Evolutionary conservation across 2,329 filamentous ascomycete genomes (phyloP).

Genomic region (Fusarium cicatricum): DNA sequence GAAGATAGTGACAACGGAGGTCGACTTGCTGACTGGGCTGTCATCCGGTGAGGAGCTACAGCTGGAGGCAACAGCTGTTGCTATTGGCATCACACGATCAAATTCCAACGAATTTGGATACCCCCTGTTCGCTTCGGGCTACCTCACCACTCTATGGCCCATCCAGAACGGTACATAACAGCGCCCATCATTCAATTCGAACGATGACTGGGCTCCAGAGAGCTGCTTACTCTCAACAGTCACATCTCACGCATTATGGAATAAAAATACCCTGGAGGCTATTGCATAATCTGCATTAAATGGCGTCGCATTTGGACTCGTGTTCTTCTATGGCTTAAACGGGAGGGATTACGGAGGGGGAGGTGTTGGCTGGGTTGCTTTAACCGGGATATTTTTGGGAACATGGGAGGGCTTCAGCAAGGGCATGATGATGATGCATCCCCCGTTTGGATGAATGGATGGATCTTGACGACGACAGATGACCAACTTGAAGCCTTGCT

Average conservation of each 20-base stretch:
- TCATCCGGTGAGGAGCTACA: conserved; percentile 68
- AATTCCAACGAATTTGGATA: background rate
- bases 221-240: conserved; percentile 22
- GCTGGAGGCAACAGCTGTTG: background rate
- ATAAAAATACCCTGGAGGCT: conserved; percentile 35
- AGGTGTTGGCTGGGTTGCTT: conserved; percentile 40
- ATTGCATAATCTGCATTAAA: conserved; percentile 43
- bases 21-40: conserved; percentile 79
- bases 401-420: conserved; percentile 11
- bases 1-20: conserved; percentile 72
- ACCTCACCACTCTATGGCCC: background rate
- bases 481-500: conserved; percentile 9
- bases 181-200: conserved; percentile 7
- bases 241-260: conserved; percentile 35
- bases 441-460: conserved; percentile 29
- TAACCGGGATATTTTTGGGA: conserved; percentile 28
- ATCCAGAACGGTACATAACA: conserved; percentile 1
- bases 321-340: conserved; percentile 33
- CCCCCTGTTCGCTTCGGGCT: background rate
- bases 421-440: conserved; percentile 14
- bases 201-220: conserved; percentile 7
- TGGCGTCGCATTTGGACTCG: conserved; percentile 42
- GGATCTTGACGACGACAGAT: conserved; percentile 24
- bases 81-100: background rate
- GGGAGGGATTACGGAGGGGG: conserved; percentile 10